phyloP scores from a whole-genome alignment of 768 basidiomycete genomes.

The Phylloporus rhodoxanthus region DNA sequence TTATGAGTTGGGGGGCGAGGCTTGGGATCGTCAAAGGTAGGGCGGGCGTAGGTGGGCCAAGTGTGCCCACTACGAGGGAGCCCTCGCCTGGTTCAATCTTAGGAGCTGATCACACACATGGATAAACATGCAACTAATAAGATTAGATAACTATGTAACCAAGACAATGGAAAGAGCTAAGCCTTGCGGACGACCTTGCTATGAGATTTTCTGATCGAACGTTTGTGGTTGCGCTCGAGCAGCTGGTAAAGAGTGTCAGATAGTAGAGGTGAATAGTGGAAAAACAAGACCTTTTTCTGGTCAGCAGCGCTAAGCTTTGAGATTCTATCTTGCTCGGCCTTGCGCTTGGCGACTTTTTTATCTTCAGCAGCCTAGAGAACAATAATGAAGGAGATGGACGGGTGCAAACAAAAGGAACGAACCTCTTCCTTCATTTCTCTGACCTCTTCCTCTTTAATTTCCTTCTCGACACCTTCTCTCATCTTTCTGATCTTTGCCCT shows the following conservation, averaged over 20 bases:
- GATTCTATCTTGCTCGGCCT: conserved; percentile 66
- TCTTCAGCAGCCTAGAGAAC: conserved; percentile 49
- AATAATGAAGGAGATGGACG: neutral
- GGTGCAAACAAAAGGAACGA: conserved; percentile 7
- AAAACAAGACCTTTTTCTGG: conserved; percentile 64
- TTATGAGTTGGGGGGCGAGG: conserved; percentile 69
- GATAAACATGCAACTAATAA: neutral
- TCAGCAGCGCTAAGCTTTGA: conserved; percentile 70
- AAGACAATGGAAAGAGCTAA: conserved; percentile 1
- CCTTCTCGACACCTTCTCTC: conserved; percentile 65
- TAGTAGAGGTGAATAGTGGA: neutral
- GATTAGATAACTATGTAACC: conserved; percentile 9
- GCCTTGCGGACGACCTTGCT: conserved; percentile 45
- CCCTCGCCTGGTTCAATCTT: conserved; percentile 11
- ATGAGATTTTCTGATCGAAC: conserved; percentile 62
- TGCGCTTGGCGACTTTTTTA: conserved; percentile 66
- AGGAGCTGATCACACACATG: conserved; percentile 4
- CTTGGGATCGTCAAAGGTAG: conserved; percentile 42
- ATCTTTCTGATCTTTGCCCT: conserved; percentile 66
- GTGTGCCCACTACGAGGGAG: conserved; percentile 13
- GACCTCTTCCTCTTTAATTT: conserved; percentile 59
- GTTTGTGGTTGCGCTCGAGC: conserved; percentile 75
- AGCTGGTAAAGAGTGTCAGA: conserved; percentile 32
- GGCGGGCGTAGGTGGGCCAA: conserved; percentile 14
- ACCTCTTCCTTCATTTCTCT: conserved; percentile 71